Percentiles rank a stretch among this genome's conserved stretches.
Conservation (phyloP, 2,329 filamentous ascomycete genomes). For the Botryotinia convoluta region DNA sequence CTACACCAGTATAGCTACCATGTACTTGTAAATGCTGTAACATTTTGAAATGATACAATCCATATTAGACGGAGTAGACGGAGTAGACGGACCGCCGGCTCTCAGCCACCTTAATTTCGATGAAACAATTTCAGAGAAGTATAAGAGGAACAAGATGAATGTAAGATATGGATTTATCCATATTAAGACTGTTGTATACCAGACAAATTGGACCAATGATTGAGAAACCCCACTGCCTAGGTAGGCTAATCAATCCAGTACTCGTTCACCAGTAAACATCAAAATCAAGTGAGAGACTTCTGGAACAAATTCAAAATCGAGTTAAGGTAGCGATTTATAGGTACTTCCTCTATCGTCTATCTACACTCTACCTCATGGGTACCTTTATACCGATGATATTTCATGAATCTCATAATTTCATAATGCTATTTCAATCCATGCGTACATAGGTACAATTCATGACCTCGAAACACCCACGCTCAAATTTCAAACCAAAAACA, state of each 20-base stretch:
- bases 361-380: neutral
- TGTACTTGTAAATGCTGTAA: neutral
- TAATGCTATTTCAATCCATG: neutral
- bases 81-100: neutral
- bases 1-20: neutral
- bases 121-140: neutral
- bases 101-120: neutral
- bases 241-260: neutral
- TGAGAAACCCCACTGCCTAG: neutral
- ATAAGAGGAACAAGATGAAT: neutral
- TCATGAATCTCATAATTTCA: neutral
- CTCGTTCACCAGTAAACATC: neutral
- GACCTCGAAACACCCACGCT: neutral
- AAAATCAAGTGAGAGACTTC: neutral
- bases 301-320: neutral
- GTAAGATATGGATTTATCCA: neutral
- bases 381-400: neutral
- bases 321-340: neutral
- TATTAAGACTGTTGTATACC: neutral
- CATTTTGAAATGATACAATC: neutral
- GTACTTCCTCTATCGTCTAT: neutral
- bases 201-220: neutral
- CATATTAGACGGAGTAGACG: neutral
- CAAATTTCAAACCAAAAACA: neutral
- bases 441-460: neutral